Percentiles rank a stretch among this genome's conserved stretches.
phyloP scores from a whole-genome alignment of 2,329 filamentous ascomycete species.

The Colletotrichum lupini region DNA sequence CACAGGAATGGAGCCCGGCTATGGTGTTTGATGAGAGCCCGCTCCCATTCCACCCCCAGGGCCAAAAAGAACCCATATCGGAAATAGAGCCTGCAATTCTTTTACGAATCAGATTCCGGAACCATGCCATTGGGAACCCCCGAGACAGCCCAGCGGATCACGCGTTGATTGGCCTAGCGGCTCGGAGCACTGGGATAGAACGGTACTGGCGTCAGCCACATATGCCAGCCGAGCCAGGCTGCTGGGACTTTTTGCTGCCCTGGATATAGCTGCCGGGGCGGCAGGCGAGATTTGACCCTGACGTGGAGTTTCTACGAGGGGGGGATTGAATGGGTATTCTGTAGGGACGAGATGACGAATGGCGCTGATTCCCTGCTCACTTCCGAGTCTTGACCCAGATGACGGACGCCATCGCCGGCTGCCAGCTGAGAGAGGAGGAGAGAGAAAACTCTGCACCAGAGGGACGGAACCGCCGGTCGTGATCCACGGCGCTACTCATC shows the following conservation, averaged over 20 bases:
- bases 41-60: neutral
- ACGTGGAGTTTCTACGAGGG: neutral
- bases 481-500: constrained; percentile 18
- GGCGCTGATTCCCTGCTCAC: neutral
- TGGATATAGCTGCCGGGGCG: neutral
- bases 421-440: neutral
- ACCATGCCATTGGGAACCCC: constrained; percentile 31
- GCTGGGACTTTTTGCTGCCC: constrained; percentile 16
- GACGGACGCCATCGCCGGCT: neutral
- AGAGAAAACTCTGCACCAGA: neutral
- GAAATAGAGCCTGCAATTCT: constrained; percentile 24
- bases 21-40: constrained; percentile 11
- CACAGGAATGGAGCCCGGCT: neutral
- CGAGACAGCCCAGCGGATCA: constrained; percentile 18
- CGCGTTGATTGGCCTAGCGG: constrained; percentile 13
- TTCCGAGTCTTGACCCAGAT: neutral
- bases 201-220: constrained; percentile 23
- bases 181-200: constrained; percentile 11
- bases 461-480: constrained; percentile 19
- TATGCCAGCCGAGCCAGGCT: constrained; percentile 20
- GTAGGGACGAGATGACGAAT: neutral
- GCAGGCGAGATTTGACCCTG: neutral
- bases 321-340: neutral
- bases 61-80: constrained; percentile 25
- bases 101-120: constrained; percentile 31